phyloP scores from a whole-genome alignment of 2,329 filamentous ascomycete genomes.

The Fusarium musae region DNA sequence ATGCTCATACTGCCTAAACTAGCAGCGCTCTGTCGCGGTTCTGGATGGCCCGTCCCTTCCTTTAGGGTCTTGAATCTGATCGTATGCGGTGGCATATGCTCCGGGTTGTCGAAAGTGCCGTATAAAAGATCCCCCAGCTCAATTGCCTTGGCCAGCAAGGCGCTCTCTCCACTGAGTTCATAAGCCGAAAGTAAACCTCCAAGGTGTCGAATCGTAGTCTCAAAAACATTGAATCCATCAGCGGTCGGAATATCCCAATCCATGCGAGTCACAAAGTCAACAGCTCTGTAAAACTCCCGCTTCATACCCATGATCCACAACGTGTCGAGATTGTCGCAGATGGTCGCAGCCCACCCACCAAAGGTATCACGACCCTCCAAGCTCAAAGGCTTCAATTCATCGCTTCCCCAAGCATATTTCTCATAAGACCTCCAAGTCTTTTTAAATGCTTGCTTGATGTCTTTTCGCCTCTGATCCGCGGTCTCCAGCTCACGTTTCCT shows the following conservation, averaged over 20 bases:
- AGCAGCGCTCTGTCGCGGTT: conserved; percentile 45
- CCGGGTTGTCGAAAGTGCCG: conserved; percentile 72
- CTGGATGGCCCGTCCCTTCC: conserved; percentile 47
- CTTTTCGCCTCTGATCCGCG: conserved; percentile 39
- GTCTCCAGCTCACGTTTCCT: conserved; percentile 20
- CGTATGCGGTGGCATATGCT: conserved; percentile 67
- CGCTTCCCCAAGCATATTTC: conserved; percentile 67
- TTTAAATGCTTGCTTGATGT: conserved; percentile 60
- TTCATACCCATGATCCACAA: conserved; percentile 75
- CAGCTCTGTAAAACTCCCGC: conserved; percentile 70
- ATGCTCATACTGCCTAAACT: conserved; percentile 66
- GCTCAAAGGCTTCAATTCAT: conserved; percentile 67
- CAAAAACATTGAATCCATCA: conserved; percentile 68
- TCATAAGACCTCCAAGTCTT: conserved; percentile 70
- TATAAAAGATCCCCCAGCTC: conserved; percentile 72
- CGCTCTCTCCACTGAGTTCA: conserved; percentile 68
- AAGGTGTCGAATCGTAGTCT: conserved; percentile 75
- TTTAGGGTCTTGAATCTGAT: conserved; percentile 56
- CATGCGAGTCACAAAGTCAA: conserved; percentile 59
- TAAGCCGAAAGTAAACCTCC: conserved; percentile 74
- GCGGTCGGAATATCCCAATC: conserved; percentile 60
- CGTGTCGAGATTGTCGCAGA: conserved; percentile 71
- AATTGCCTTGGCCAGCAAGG: conserved; percentile 67
- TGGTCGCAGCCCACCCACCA: conserved; percentile 71
- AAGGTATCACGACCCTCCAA: conserved; percentile 62